phyloP scores from a whole-genome alignment of 2,329 filamentous ascomycete species.

The Alternaria sp. region DNA sequence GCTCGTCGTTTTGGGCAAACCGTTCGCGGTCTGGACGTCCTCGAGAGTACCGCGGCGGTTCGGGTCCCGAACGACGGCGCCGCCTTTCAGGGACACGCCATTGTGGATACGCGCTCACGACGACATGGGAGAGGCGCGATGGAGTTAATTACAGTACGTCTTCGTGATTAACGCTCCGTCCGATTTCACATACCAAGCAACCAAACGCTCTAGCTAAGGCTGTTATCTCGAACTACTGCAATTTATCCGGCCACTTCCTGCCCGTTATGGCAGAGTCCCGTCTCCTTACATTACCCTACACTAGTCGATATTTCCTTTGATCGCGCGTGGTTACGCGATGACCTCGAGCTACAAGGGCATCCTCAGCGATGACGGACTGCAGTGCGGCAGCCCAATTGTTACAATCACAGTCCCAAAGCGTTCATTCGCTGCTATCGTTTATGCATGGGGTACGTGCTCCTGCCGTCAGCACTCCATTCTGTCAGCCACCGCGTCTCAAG shows the following conservation, averaged over 20 bases:
- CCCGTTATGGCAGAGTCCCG: constrained; percentile 14
- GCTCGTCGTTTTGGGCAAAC: not conserved
- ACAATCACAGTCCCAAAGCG: not conserved
- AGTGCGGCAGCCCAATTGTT: constrained; percentile 4
- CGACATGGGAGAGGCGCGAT: not conserved
- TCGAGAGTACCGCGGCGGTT: not conserved
- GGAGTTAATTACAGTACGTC: constrained; percentile 1
- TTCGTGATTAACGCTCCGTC: constrained; percentile 5
- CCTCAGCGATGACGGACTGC: constrained; percentile 13
- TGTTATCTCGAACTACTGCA: constrained; percentile 21
- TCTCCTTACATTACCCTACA: constrained; percentile 17
- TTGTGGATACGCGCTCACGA: not conserved
- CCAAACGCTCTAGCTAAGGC: constrained; percentile 5
- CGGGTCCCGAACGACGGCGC: not conserved
- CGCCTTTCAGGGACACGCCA: not conserved
- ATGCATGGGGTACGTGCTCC: constrained; percentile 14
- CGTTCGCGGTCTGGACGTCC: not conserved
- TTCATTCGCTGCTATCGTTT: constrained; percentile 2
- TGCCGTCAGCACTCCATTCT: constrained; percentile 23
- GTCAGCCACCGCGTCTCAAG: constrained; percentile 18
- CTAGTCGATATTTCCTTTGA: constrained; percentile 1
- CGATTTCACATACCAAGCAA: constrained; percentile 9
- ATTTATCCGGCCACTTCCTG: constrained; percentile 23
- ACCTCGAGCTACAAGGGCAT: constrained; percentile 6
- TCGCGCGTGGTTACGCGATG: constrained; percentile 8